Conservation (phyloP, 495 filamentous ascomycete species). For the Penicillium crystallinum region DNA sequence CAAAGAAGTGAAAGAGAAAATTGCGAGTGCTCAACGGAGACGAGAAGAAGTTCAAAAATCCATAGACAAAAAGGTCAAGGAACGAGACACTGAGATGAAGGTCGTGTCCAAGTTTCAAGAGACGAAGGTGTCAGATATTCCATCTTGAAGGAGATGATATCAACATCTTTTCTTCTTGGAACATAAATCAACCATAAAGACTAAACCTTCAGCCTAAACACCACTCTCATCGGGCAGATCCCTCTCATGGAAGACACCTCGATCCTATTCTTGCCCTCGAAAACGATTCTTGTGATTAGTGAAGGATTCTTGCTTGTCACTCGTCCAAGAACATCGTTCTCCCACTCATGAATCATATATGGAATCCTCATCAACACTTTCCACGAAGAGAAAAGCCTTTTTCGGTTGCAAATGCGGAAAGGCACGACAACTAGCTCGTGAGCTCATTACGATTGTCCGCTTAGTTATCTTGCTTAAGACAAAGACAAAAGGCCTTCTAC, state of each 20-base stretch:
- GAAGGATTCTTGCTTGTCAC: not conserved
- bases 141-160: conserved; percentile 18
- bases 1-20: conserved; percentile 34
- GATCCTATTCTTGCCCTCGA: not conserved
- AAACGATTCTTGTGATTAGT: not conserved
- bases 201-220: not conserved
- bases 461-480: not conserved
- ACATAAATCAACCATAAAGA: not conserved
- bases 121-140: conserved; percentile 31
- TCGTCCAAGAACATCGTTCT: not conserved
- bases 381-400: not conserved
- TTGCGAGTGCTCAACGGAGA: conserved; percentile 37
- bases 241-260: not conserved
- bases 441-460: not conserved
- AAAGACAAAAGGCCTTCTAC: not conserved
- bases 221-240: no score
- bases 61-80: conserved; percentile 44
- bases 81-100: conserved; percentile 43
- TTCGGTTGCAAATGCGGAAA: not conserved
- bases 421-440: not conserved
- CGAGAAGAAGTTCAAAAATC: conserved; percentile 38
- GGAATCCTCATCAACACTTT: not conserved
- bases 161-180: not conserved
- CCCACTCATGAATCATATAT: not conserved
- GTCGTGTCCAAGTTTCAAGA: conserved; percentile 43